Base-by-base conservation (phyloP, 2,329 filamentous ascomycete genomes). In the Aspergillus hortae region DNA sequence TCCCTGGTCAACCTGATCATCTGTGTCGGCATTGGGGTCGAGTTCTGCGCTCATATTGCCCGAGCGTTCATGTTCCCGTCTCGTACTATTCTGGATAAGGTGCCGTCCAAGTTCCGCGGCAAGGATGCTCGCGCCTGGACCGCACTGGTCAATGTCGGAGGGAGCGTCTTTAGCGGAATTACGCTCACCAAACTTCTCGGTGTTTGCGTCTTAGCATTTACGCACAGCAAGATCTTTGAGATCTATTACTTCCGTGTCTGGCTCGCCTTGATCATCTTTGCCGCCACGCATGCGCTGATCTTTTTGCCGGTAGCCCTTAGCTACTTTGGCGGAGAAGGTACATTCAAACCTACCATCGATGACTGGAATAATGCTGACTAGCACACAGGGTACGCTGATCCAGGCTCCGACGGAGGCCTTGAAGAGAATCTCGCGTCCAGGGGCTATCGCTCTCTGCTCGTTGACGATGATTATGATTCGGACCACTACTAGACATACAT, bases 211-310 rank as follows among this genome's bases (percentile, higher is more conserved):
- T 78, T 99, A 17, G 94, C 94, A 0, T 99, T 96, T 66, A 99
- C 94, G 6, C 80, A 89, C 47, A 95, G 90, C 71, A 99, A 97
- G 82, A 99, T 99, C 66, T 99, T 99, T 64, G 95, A 99, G 76
- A 90, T 99, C 52, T 99, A 99, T 75, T 99, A 99, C 74, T 99
- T 99, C 80, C 83, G 94, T 41, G 89, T 99, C 41, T 99, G 94
- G 94, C 77, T 96, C 15, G 88, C 92, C 6, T 81, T 99, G 49
- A 92, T 99, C 10, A 70, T 95, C 9, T 92, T 96, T 70, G 95
- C 92, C 2, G 90, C 90, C 6, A 80, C 86, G 9, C 94, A 99
- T 70, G 90, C 94, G 0, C 78, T 99, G 44, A 82, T 99, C 6
- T 95, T 97, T 70, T 76, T 99, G 62, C 94, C 94, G 0, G 94